Evolutionary conservation across 164 flowering plant genomes (phyloP).

Genomic region (Annona squamosa): DNA sequence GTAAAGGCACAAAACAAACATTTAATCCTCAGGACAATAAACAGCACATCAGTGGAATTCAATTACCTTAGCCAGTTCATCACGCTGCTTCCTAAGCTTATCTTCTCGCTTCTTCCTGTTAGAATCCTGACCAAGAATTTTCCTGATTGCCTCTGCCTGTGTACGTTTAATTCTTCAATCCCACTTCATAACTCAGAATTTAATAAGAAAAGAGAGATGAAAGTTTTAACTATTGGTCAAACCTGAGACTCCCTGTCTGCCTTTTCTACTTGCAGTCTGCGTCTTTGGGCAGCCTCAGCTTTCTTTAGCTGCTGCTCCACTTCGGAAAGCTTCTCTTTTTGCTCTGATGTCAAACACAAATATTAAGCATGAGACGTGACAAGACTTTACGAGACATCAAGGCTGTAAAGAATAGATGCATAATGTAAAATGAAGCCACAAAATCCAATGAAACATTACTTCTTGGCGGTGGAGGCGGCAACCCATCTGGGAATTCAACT

Average conservation of each 20-base stretch:
- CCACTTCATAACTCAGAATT: not conserved
- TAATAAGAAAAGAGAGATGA: not conserved
- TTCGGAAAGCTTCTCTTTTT: conserved; percentile 14
- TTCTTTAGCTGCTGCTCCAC: conserved; percentile 19
- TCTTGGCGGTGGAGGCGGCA: conserved; percentile 5
- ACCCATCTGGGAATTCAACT: conserved; percentile 14
- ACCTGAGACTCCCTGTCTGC: conserved; percentile 14
- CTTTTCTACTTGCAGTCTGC: conserved; percentile 16
- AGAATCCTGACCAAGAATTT: conserved; percentile 15
- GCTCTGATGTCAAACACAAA: conserved; percentile 3
- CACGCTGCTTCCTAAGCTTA: conserved; percentile 8
- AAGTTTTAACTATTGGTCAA: not conserved
- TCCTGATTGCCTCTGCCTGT: conserved; percentile 18
- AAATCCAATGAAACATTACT: conserved; percentile 6
- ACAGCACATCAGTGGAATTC: not conserved
- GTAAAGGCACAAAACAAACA: not conserved
- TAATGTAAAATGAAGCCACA: not conserved
- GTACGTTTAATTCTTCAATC: not conserved
- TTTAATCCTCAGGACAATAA: not conserved
- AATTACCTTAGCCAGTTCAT: conserved; percentile 9
- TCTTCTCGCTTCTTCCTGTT: conserved; percentile 10
- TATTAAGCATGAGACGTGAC: not conserved
- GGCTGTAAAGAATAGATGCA: not conserved
- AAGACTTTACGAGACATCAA: not conserved
- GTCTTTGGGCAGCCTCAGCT: conserved; percentile 19